Evolutionary conservation across 176 grass and related monocot genomes (phyloP).

Genomic region (Triticum turgidum): DNA sequence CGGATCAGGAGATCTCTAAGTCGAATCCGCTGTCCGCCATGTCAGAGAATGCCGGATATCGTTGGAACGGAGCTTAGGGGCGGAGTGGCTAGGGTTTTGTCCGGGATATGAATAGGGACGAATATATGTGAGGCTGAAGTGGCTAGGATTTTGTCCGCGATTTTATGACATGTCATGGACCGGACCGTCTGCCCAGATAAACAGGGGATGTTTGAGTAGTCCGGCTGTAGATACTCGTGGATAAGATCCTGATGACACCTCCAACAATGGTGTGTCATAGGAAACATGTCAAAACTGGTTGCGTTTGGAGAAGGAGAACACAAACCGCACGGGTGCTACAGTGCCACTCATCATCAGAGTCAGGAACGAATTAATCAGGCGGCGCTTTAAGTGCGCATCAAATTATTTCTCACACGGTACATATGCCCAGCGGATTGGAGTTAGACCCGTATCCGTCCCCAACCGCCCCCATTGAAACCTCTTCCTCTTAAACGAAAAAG

Average conservation of each 20-base stretch:
- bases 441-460: slow-evolving; percentile 23
- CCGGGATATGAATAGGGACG: too few species aligned
- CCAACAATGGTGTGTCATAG: neutral
- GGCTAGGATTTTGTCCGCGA: too few species aligned
- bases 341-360: neutral
- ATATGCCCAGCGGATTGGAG: slow-evolving; percentile 1
- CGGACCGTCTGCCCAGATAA: fast-evolving
- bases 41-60: too few species aligned
- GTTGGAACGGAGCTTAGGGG: too few species aligned
- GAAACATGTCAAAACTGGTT: neutral
- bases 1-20: too few species aligned
- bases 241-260: too few species aligned
- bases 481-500: neutral
- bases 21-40: too few species aligned
- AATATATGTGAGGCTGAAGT: too few species aligned
- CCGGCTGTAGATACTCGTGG: too few species aligned
- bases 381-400: slow-evolving; percentile 5
- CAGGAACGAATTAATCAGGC: neutral
- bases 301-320: neutral
- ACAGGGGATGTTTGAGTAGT: too few species aligned
- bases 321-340: neutral
- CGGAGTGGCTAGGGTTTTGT: too few species aligned
- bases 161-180: too few species aligned
- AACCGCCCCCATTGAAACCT: slow-evolving; percentile 32
- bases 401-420: neutral